Evolutionary conservation across 129 eudicot genomes (phyloP).

Genomic region (Escallonia rubra): DNA sequence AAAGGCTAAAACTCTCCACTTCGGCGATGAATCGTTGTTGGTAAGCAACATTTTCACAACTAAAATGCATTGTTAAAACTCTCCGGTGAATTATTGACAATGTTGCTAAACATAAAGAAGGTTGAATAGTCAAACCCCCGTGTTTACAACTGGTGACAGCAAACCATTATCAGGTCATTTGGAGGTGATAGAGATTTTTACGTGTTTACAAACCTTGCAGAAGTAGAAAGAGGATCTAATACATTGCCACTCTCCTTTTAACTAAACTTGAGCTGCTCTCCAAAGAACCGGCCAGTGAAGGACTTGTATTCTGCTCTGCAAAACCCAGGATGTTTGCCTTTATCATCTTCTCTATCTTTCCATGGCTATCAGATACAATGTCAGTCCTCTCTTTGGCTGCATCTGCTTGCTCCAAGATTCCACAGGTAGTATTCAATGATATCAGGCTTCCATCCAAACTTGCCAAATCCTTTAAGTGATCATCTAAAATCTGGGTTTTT

Average conservation of each 20-base stretch:
- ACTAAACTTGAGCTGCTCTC: slow-evolving; percentile 15
- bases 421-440: background rate
- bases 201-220: no score
- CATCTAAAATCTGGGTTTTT: slow-evolving; percentile 28
- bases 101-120: no score
- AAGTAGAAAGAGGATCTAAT: background rate
- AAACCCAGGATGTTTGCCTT: slow-evolving; percentile 42
- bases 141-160: no score
- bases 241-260: slow-evolving; percentile 31
- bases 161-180: background rate
- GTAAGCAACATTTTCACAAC: no score
- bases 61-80: no score
- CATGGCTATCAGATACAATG: slow-evolving; percentile 3
- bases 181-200: slow-evolving; percentile 11
- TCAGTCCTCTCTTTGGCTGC: slow-evolving; percentile 13
- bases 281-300: slow-evolving; percentile 7
- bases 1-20: no score
- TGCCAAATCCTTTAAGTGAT: slow-evolving; percentile 46
- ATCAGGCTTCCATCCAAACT: slow-evolving; percentile 28
- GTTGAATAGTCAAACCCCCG: no score
- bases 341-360: slow-evolving; percentile 41
- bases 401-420: slow-evolving; percentile 20
- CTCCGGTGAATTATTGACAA: no score
- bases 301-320: slow-evolving; percentile 24
- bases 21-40: no score